These are phyloP conservation scores for Fraxinus platypoda DNA, from an alignment of 305 asterid genomes.

Conservation along the genomic window DNA sequence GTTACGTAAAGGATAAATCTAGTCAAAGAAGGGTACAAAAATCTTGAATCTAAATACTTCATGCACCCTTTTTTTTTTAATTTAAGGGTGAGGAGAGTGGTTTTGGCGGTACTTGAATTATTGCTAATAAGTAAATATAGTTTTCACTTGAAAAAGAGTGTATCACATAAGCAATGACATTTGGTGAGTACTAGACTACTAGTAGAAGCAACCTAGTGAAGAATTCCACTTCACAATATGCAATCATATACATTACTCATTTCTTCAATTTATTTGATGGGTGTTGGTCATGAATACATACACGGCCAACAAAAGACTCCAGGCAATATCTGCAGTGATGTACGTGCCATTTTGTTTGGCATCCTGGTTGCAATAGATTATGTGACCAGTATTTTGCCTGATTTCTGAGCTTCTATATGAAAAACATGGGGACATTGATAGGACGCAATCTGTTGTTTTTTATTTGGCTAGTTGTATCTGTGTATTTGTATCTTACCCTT, in stretches of 20 bases:
- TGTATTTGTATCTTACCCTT: conserved; percentile 12
- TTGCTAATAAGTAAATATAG: not conserved
- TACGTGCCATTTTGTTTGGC: conserved; percentile 36
- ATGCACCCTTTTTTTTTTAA: not conserved
- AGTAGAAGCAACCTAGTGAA: not conserved
- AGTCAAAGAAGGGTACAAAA: not conserved
- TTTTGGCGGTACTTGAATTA: not conserved
- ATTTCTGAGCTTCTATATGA: conserved; percentile 25
- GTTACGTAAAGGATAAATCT: not conserved
- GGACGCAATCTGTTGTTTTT: not conserved
- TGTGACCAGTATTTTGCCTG: conserved; percentile 11
- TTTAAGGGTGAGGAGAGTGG: not conserved
- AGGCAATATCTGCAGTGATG: conserved; percentile 34
- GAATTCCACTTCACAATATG: not conserved
- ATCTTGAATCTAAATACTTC: not conserved
- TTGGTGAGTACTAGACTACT: not conserved
- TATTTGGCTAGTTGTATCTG: conserved; percentile 13
- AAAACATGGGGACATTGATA: conserved; percentile 15
- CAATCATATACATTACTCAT: not conserved
- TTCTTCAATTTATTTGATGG: not conserved
- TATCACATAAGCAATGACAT: not conserved
- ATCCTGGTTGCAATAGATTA: conserved; percentile 20
- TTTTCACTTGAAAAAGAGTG: not conserved
- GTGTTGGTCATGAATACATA: conserved; percentile 37
- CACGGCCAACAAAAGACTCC: conserved; percentile 51